Conservation (phyloP, 495 filamentous ascomycete species). For the Apiosordaria backusii region DNA sequence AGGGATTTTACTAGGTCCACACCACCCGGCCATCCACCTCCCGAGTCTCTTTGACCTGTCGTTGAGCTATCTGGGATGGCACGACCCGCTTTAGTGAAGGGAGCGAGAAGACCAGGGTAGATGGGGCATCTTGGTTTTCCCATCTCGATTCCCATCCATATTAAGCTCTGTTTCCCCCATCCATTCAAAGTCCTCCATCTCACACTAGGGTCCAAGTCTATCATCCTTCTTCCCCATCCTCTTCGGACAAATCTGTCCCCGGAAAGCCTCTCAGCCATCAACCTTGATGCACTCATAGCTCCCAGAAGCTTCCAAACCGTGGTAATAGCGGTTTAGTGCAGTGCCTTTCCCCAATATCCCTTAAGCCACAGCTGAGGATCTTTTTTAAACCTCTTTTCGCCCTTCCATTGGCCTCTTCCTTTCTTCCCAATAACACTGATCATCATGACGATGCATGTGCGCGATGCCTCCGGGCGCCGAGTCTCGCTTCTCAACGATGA, state of each 20-base stretch:
- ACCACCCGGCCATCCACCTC: no score
- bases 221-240: neutral
- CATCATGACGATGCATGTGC: conserved; percentile 43
- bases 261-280: neutral
- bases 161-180: neutral
- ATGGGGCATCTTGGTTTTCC: no score
- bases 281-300: no score
- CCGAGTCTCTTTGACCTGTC: no score
- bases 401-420: neutral
- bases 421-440: neutral
- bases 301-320: neutral
- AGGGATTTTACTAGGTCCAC: no score
- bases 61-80: no score
- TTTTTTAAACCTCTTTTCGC: neutral
- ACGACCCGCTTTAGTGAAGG: conserved; percentile 6
- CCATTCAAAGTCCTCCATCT: neutral
- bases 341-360: neutral
- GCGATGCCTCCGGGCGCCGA: conserved; percentile 47
- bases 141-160: neutral
- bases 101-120: neutral
- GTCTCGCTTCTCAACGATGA: conserved; percentile 57
- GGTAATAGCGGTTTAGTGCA: neutral
- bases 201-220: neutral
- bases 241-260: neutral
- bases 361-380: neutral